Evolutionary conservation across 805 yeast genomes (phyloP), one percentile per base, ranked within the genome.

Genomic region (Schwanniomyces polymorphus): DNA sequence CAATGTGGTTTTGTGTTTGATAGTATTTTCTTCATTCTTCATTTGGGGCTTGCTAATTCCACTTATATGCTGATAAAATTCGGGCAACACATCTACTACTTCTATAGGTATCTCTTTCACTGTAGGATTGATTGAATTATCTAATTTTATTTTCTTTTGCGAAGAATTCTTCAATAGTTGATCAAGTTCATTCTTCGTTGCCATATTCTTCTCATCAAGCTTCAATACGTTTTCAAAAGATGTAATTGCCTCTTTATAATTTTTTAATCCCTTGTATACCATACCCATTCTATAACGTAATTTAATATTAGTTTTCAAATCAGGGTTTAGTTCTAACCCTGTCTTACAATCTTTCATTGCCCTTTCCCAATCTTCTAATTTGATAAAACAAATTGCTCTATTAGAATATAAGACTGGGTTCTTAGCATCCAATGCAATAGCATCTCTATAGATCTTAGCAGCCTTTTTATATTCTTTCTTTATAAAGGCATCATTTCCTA

Each of bases 401-500:
- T 87, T 87, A n/a, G 91, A 78, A 58, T 75, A 82, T 1, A 82
- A 66, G 0, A 84, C 74, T 0, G 91, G 76, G 49, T 81, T 79
- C 0, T 53, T 31, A 0, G 82, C 75, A 42, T 79, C 79, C 14
- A 71, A 27, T 7, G 64, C 64, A 31, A 84, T 70, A 3, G 91
- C 90, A 42, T 78, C 75, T 9, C 79, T 61, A 60, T 87, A 87
- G 0, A 72, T 61, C 21, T 70, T 59, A 1, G 79, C 76, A 0
- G 94, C 90, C 26, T 69, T 68, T 5, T 53, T 53, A 57, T 62
- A 86, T 41, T 82, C 66, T 10, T 70, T 65, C 1, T 50, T 49
- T 6, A 69, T 56, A 61, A 81, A 86, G 0, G 79, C 80, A 21
- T 63, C 60, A 51, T 85, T 85, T 0, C 91, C 92, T 35, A 59